Base-by-base conservation (phyloP, 23 red algal species). In the Porphyridium purpureum region DNA sequence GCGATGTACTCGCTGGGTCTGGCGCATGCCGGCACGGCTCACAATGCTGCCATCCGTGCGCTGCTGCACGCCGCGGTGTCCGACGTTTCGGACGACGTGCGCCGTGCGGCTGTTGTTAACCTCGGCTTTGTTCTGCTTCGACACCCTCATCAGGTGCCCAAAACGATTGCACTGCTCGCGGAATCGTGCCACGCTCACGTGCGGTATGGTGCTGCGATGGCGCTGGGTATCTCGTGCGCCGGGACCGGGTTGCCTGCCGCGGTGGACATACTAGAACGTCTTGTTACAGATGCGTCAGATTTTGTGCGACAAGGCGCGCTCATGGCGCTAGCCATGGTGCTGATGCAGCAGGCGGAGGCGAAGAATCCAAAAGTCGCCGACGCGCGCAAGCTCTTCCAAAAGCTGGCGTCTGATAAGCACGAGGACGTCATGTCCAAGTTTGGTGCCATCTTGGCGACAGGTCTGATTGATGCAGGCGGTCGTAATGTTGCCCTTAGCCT, bases 261-360 rank as follows among this genome's bases (percentile, higher is more conserved):
- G 0, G 73, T 70, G 7, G 56, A 67, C 23, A 86, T 98, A n/a
- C 50, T 98, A 23, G 77, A 98, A 31, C 64, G 71, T 21, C 62
- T 98, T 26, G 59, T 64, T 6, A 58, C 34, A 4, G 90, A 98
- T 42, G 47, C 90, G 11, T 67, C 61, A 27, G 90, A 85, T 72
- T 98, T 98, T 79, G 90, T 98, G 19, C 54, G 90, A 20, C 90
- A 98, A 46, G 90, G 80, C 24, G 90, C 90, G 8, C 64, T 98
- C 35, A 86, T 98, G 36, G 76, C 74, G 31, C 62, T 85, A 14
- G 62, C 80, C 24, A 51, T 98, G 36, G 78, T 98, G 3, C 80
- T 53, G 32, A 83, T 84, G 79, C 90, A 98, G 38, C 90, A 98
- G 29, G 70, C 68, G 5, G 74, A 86, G 56, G 74, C 64, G 21